Percentiles rank a stretch among this genome's conserved stretches.
These are phyloP conservation scores for Phaseolus lunatus DNA, from an alignment of 306 rosid species.

Conservation along the genomic window DNA sequence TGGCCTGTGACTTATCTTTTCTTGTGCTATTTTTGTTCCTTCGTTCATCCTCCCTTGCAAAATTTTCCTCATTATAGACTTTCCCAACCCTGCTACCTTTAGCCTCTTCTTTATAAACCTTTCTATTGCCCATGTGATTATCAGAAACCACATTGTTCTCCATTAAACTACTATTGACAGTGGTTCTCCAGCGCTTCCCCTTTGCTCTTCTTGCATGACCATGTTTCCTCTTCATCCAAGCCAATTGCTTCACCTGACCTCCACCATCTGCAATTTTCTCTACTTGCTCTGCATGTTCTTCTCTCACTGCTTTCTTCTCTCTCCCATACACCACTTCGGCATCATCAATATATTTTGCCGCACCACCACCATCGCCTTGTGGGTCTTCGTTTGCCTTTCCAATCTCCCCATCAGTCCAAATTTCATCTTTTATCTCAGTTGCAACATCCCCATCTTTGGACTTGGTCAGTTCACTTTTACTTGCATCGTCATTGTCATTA, in stretches of 20 bases:
- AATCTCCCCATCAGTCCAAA: slow-evolving; percentile 9
- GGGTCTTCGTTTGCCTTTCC: slow-evolving; percentile 41
- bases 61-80: slow-evolving; percentile 20
- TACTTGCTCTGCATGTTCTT: slow-evolving; percentile 31
- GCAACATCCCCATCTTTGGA: slow-evolving; percentile 32
- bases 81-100: slow-evolving; percentile 32
- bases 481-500: slow-evolving; percentile 44
- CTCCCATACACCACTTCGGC: slow-evolving; percentile 33
- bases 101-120: slow-evolving; percentile 37
- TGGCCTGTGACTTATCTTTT: slow-evolving; percentile 36
- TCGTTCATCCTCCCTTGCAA: slow-evolving; percentile 23
- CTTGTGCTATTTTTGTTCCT: neutral
- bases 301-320: slow-evolving; percentile 33
- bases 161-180: slow-evolving; percentile 45
- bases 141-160: slow-evolving; percentile 45
- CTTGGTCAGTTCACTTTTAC: slow-evolving; percentile 27
- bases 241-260: slow-evolving; percentile 33
- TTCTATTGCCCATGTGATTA: slow-evolving; percentile 44
- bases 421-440: slow-evolving; percentile 38
- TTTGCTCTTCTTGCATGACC: slow-evolving; percentile 43
- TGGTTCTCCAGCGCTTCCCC: slow-evolving; percentile 59
- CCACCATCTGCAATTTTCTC: slow-evolving; percentile 36
- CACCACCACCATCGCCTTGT: slow-evolving; percentile 34
- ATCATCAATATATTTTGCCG: neutral
- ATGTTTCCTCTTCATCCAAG: slow-evolving; percentile 48